A percentile compares a stretch with the other conserved stretches of the same genome.
Conservation (phyloP, 768 basidiomycete genomes). For the Agaricus blazei region DNA sequence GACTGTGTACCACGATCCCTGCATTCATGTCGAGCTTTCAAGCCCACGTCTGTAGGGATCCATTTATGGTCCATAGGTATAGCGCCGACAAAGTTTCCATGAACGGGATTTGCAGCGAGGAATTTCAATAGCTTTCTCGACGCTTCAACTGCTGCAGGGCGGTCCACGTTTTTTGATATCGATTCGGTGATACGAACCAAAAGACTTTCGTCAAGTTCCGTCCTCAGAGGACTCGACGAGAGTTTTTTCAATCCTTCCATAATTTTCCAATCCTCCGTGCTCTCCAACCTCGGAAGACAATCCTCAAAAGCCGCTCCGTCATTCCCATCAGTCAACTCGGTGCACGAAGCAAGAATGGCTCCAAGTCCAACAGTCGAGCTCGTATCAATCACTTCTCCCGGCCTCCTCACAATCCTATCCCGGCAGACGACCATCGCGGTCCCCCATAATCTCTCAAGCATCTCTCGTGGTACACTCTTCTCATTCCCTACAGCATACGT, state of each 20-base stretch:
- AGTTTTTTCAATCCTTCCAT: neutral
- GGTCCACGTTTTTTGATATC: neutral
- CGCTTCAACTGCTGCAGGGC: neutral
- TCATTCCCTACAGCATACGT: neutral
- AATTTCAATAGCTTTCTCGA: conserved; percentile 5
- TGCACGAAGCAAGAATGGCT: neutral
- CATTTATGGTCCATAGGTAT: neutral
- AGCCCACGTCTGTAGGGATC: conserved; percentile 1
- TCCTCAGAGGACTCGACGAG: neutral
- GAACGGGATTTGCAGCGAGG: neutral
- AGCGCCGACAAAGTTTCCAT: neutral
- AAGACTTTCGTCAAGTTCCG: neutral
- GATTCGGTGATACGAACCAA: neutral
- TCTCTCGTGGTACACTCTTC: neutral
- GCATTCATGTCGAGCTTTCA: conserved; percentile 6
- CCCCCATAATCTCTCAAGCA: conserved; percentile 1
- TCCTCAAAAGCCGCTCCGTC: neutral
- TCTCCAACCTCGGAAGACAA: conserved; percentile 2
- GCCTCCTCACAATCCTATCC: neutral
- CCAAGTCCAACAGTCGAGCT: neutral
- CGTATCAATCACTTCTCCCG: conserved; percentile 2
- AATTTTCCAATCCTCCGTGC: neutral
- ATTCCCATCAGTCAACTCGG: neutral
- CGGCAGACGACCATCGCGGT: neutral
- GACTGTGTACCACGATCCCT: neutral